Base-by-base conservation (phyloP, 306 rosid genomes). In the Quercus robur region DNA sequence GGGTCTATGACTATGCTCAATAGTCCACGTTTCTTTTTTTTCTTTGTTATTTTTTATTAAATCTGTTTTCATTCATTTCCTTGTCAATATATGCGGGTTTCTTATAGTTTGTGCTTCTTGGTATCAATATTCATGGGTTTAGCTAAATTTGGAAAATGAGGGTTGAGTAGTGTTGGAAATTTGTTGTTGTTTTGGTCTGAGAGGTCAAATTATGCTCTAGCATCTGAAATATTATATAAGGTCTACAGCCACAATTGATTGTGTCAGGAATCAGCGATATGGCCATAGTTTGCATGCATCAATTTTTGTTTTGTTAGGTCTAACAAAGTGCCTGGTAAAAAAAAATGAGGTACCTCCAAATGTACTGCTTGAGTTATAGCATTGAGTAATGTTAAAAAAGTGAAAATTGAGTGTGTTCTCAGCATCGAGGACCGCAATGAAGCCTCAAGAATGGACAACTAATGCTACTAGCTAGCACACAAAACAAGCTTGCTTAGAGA, bases 401-500 rank as follows among this genome's bases (percentile, higher is more conserved):
- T 33, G 70, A 28, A 64, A 15, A 2, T 31, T 64, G 70, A 14
- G 5, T 64, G 49, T 67, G 71, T 31, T 67, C 54, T 67, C 25
- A 33, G 71, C 35, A 31, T 30, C 14, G 8, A 67, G 70, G n/a
- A 26, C 41, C 20, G 18, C 20, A 38, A 15, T 38, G 41, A 59
- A 59, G 57, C 21, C 33, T 63, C 49, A 5, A 5, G 19, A 31
- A 54, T 56, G 38, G 35, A 21, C 64, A 6, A 20, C 12, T 66
- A 21, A 1, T 74, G 26, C 20, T 20, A 49, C n/a, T 41, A 41
- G 46, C 11, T 20, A 20, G 70, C 26, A 73, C 61, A 10, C 10
- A 19, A 46, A 71, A 55, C 26, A 69, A 58, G 76, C 23, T 82
- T 82, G 82, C 79, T 77, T 77, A 75, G 13, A 83, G 76, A 83